A percentile compares a stretch with the other conserved stretches of the same genome.
phyloP scores from a whole-genome alignment of 257 asterid species.

The Nicotiana attenuata region DNA sequence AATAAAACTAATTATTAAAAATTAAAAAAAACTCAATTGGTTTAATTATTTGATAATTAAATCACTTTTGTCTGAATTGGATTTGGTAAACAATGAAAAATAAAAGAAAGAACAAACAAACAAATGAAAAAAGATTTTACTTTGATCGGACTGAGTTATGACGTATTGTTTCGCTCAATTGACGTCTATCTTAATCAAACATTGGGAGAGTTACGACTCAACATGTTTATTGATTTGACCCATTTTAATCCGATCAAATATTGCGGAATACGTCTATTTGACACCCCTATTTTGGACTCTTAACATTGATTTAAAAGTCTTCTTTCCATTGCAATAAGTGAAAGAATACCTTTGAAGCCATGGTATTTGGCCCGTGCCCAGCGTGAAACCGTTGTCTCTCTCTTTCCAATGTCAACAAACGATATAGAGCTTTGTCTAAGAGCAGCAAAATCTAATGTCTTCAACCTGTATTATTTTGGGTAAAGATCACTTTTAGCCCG shows the following conservation, averaged over 20 bases:
- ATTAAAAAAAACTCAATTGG: too few relatives aligned
- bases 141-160: background rate
- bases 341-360: slow-evolving; percentile 16
- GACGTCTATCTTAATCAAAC: background rate
- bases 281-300: too few relatives aligned
- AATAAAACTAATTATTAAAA: too few relatives aligned
- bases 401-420: slow-evolving; percentile 11
- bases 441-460: slow-evolving; percentile 5
- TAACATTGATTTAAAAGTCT: background rate
- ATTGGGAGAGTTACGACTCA: background rate
- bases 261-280: too few relatives aligned
- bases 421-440: slow-evolving; percentile 14
- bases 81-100: background rate
- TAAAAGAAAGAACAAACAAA: background rate
- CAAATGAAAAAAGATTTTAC: background rate
- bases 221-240: too few relatives aligned
- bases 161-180: background rate
- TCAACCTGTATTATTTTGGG: slow-evolving; percentile 2
- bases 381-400: slow-evolving; percentile 16
- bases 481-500: too few relatives aligned
- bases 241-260: too few relatives aligned
- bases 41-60: too few relatives aligned
- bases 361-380: slow-evolving; percentile 15
- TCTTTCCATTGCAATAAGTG: background rate
- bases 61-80: too few relatives aligned